Evolutionary conservation across 2,329 filamentous ascomycete genomes (phyloP).

Genomic region (Cytospora mali): DNA sequence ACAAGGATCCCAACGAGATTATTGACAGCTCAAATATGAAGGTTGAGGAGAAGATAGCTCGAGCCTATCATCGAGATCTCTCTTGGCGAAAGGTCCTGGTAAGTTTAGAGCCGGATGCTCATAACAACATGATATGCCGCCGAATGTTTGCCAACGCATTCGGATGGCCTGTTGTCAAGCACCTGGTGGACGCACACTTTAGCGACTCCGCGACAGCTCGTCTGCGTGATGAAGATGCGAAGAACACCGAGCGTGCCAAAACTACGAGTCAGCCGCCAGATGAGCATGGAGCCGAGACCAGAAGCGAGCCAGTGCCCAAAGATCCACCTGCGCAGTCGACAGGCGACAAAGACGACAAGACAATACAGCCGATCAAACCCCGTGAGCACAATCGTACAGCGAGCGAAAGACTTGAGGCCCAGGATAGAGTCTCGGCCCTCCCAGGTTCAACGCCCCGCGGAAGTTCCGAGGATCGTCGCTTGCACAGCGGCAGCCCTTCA

Average conservation of each 20-base stretch:
- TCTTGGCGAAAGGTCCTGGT: slow-evolving; percentile 98
- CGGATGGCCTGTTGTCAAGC: slow-evolving; percentile 95
- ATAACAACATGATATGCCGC: slow-evolving; percentile 97
- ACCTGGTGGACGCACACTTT: slow-evolving; percentile 94
- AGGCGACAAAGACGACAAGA: background rate
- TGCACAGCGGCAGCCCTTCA: slow-evolving; percentile 27
- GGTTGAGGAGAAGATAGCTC: slow-evolving; percentile 96
- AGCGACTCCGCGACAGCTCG: slow-evolving; percentile 70
- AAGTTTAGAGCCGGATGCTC: slow-evolving; percentile 91
- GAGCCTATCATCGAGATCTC: slow-evolving; percentile 88
- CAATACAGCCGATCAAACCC: background rate
- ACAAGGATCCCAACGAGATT: slow-evolving; percentile 49
- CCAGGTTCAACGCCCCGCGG: slow-evolving; percentile 33
- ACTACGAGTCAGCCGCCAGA: slow-evolving; percentile 58
- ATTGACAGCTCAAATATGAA: slow-evolving; percentile 72
- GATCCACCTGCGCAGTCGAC: background rate
- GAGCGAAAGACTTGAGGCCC: slow-evolving; percentile 43
- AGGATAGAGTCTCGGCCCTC: slow-evolving; percentile 51
- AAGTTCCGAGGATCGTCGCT: slow-evolving; percentile 21
- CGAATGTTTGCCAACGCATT: slow-evolving; percentile 97
- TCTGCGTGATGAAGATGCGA: slow-evolving; percentile 68
- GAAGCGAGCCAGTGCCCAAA: slow-evolving; percentile 34
- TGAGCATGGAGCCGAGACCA: slow-evolving; percentile 68
- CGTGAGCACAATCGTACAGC: slow-evolving; percentile 31
- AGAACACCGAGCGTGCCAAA: slow-evolving; percentile 69